phyloP scores from a whole-genome alignment of 2,329 filamentous ascomycete genomes.

The Sclerotinia borealis region DNA sequence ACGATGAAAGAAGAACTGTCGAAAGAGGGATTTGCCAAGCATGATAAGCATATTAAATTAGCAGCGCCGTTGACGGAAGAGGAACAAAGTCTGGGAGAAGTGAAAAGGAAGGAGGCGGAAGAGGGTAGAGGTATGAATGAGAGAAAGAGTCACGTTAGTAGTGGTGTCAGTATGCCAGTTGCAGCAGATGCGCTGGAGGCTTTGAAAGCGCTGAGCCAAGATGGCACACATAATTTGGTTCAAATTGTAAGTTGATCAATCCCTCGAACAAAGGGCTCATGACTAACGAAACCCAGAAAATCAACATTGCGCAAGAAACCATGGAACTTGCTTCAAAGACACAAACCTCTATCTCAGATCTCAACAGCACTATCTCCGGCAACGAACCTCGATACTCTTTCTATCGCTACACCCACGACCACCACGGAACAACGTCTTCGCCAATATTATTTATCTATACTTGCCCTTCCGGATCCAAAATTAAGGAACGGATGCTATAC shows the following conservation, averaged over 20 bases:
- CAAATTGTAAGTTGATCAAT: constrained; percentile 52
- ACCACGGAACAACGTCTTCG: constrained; percentile 45
- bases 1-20: constrained; percentile 66
- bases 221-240: constrained; percentile 46
- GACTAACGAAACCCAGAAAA: constrained; percentile 46
- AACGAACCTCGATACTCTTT: constrained; percentile 73
- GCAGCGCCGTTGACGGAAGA: constrained; percentile 73
- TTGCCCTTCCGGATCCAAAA: constrained; percentile 63
- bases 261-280: background rate
- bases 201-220: constrained; percentile 50
- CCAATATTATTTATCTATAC: constrained; percentile 78
- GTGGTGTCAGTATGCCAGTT: constrained; percentile 43
- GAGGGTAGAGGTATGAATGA: constrained; percentile 61
- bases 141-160: constrained; percentile 44
- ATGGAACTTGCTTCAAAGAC: constrained; percentile 56
- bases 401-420: constrained; percentile 59
- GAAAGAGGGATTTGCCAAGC: constrained; percentile 61
- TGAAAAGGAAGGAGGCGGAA: constrained; percentile 69
- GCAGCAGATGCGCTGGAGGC: constrained; percentile 59
- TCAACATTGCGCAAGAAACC: constrained; percentile 63
- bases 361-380: constrained; percentile 55
- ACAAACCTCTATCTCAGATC: constrained; percentile 50
- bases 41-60: constrained; percentile 59
- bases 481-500: constrained; percentile 83
- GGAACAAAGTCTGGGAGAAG: constrained; percentile 63